These are phyloP conservation scores for Polyporus arcularius DNA, from an alignment of 768 basidiomycete genomes.

Conservation along the genomic window DNA sequence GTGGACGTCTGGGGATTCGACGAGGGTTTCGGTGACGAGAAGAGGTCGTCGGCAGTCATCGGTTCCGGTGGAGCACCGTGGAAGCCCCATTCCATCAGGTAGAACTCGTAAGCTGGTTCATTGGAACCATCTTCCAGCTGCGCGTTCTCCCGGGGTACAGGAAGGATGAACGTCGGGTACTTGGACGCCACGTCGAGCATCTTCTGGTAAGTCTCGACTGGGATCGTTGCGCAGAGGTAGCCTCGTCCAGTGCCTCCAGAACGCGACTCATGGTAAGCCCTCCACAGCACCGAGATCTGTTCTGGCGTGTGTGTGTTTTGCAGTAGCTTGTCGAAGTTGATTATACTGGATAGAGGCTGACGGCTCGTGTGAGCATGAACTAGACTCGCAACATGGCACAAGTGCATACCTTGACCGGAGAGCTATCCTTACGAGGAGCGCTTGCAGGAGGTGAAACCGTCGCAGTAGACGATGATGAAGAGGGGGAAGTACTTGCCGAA, in stretches of 20 bases:
- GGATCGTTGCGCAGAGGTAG: conserved; percentile 82
- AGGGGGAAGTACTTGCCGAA: conserved; percentile 9
- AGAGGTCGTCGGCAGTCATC: conserved; percentile 44
- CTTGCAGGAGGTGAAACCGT: background rate
- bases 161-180: conserved; percentile 82
- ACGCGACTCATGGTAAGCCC: conserved; percentile 81
- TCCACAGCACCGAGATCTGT: conserved; percentile 86
- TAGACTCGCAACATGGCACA: background rate
- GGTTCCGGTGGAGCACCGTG: conserved; percentile 70
- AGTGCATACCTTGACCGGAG: conserved; percentile 60
- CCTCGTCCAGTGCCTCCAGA: conserved; percentile 81
- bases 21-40: conserved; percentile 37
- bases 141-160: conserved; percentile 59
- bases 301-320: conserved; percentile 66
- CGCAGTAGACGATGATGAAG: conserved; percentile 18
- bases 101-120: conserved; percentile 69
- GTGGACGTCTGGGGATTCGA: conserved; percentile 64
- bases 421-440: conserved; percentile 56
- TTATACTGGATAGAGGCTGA: conserved; percentile 78
- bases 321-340: conserved; percentile 74
- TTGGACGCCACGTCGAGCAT: conserved; percentile 64
- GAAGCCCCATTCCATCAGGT: conserved; percentile 88
- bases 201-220: conserved; percentile 66
- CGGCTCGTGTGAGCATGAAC: conserved; percentile 3
- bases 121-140: conserved; percentile 31